A percentile compares a stretch with the other conserved stretches of the same genome.
Conservation (phyloP, 208 protist genomes). For the Acanthamoeba royreba region DNA sequence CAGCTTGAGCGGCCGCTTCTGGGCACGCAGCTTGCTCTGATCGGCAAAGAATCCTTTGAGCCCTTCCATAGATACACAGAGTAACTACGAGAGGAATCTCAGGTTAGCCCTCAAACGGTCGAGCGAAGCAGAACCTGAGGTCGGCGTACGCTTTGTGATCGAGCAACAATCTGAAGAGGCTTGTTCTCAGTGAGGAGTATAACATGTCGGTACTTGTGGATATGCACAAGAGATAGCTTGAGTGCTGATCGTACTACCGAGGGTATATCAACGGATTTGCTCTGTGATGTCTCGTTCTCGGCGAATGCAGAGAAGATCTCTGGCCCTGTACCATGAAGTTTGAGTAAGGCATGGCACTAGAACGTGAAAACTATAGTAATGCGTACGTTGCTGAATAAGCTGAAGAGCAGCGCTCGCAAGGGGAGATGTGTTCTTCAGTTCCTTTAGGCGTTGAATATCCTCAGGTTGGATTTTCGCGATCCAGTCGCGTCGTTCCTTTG, state of each 20-base stretch:
- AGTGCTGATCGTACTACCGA: conserved; percentile 5
- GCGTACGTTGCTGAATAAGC: not conserved
- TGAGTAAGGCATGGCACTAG: not conserved
- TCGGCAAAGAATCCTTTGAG: not conserved
- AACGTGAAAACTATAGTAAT: not conserved
- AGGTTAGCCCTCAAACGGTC: not conserved
- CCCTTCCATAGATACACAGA: not conserved
- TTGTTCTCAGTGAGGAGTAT: conserved; percentile 21
- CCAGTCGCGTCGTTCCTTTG: not conserved
- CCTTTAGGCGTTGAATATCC: not conserved
- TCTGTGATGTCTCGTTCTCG: not conserved
- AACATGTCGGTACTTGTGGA: conserved; percentile 2
- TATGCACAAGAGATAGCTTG: conserved; percentile 25
- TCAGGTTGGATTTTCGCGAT: conserved; percentile 5
- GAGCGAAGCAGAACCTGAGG: not conserved
- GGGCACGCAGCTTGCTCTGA: not conserved
- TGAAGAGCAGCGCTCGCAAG: not conserved
- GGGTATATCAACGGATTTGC: not conserved
- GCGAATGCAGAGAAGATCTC: not conserved
- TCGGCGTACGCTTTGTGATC: not conserved
- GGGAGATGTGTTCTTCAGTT: not conserved
- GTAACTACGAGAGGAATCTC: not conserved
- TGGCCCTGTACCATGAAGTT: not conserved
- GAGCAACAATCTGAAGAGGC: not conserved
- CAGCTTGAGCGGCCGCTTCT: not conserved